Percentiles rank a stretch among this genome's conserved stretches.
Evolutionary conservation across 2,329 filamentous ascomycete genomes (phyloP).

Genomic region (Diatrype stigma): DNA sequence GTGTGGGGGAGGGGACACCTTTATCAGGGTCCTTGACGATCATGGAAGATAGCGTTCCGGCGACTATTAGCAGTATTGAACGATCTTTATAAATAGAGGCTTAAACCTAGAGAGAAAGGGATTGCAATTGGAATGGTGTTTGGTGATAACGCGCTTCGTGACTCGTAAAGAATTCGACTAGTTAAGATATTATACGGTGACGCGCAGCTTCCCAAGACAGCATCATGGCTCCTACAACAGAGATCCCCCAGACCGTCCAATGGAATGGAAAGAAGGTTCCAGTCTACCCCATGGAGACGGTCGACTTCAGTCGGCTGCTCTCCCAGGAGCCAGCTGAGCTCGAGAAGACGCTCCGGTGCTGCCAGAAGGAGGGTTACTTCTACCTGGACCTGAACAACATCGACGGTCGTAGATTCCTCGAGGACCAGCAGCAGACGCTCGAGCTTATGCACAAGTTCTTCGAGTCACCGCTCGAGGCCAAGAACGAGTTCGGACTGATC

Average conservation of each 20-base stretch:
- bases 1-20: constrained; percentile 17
- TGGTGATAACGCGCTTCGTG: constrained; percentile 4
- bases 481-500: constrained; percentile 53
- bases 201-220: constrained; percentile 1
- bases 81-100: constrained; percentile 14
- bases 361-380: constrained; percentile 50
- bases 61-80: constrained; percentile 5
- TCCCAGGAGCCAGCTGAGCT: constrained; percentile 52
- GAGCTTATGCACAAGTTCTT: constrained; percentile 55
- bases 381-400: constrained; percentile 50
- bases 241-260: constrained; percentile 40
- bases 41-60: constrained; percentile 19
- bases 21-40: constrained; percentile 10
- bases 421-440: constrained; percentile 48
- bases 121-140: background rate
- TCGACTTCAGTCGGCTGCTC: constrained; percentile 48
- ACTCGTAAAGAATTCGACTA: constrained; percentile 4
- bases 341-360: constrained; percentile 45
- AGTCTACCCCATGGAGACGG: constrained; percentile 48
- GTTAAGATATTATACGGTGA: background rate
- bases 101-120: constrained; percentile 4
- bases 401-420: constrained; percentile 48
- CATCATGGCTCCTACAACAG: constrained; percentile 34
- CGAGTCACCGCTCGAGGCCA: constrained; percentile 46
- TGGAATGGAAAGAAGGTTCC: constrained; percentile 47